Conservation (phyloP, 441 rosid species). For the Dalechampia spathulata region DNA sequence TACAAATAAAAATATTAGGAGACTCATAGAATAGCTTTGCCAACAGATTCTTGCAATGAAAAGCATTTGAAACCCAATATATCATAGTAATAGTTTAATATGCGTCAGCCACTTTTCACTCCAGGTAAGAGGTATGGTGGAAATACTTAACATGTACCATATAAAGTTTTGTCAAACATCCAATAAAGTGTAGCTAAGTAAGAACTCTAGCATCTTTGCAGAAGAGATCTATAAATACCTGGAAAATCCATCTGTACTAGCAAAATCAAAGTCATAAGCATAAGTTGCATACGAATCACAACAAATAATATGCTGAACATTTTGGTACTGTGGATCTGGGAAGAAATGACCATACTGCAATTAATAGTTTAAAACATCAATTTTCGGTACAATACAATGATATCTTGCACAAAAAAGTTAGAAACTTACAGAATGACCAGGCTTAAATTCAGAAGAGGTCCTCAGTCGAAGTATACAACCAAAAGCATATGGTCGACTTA, state of each 20-base stretch:
- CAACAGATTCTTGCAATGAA: not conserved
- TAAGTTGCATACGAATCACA: conserved; percentile 97
- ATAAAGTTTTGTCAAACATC: not conserved
- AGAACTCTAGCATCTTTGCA: not conserved
- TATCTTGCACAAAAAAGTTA: conserved; percentile 4
- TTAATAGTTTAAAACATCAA: conserved; percentile 10
- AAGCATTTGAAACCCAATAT: not conserved
- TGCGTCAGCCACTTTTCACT: not conserved
- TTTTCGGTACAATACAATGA: not conserved
- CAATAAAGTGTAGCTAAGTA: conserved; percentile 1
- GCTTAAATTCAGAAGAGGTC: conserved; percentile 88
- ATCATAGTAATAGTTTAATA: not conserved
- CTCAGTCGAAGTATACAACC: conserved; percentile 83
- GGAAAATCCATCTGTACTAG: conserved; percentile 73
- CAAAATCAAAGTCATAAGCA: conserved; percentile 92
- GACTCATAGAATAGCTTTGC: not conserved
- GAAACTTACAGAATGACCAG: conserved; percentile 77
- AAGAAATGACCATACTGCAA: conserved; percentile 98
- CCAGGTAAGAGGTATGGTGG: no score
- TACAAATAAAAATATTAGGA: not conserved
- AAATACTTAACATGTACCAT: not conserved
- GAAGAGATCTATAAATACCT: conserved; percentile 34
- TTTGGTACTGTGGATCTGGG: conserved; percentile 96
- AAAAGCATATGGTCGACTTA: conserved; percentile 91
- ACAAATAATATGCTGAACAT: conserved; percentile 94